A percentile compares a stretch with the other conserved stretches of the same genome.
Conservation (phyloP, 2,329 filamentous ascomycete species). For the Neoscytalidium dimidiatum region DNA sequence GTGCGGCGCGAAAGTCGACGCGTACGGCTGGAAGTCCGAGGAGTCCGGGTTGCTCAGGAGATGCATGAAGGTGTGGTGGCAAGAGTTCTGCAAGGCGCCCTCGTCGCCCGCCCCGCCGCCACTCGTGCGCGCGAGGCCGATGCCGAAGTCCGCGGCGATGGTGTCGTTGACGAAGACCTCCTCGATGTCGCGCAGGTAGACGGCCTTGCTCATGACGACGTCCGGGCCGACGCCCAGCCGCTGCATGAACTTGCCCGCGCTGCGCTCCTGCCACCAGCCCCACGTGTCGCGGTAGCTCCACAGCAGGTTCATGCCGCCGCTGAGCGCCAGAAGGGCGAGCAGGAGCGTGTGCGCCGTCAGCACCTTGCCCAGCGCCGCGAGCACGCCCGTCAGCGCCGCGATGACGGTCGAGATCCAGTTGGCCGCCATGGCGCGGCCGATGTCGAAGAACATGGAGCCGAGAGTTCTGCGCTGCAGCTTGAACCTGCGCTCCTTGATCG, state of each 20-base stretch:
- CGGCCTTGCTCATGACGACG: slow-evolving; percentile 76
- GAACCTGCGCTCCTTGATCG: slow-evolving; percentile 40
- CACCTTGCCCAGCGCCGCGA: slow-evolving; percentile 68
- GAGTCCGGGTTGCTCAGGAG: slow-evolving; percentile 27
- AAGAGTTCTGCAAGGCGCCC: slow-evolving; percentile 19
- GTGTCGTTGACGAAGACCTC: slow-evolving; percentile 56
- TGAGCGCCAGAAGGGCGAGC: slow-evolving; percentile 67
- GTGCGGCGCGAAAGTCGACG: slow-evolving; percentile 18
- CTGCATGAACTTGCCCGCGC: slow-evolving; percentile 77
- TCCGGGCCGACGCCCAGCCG: slow-evolving; percentile 79
- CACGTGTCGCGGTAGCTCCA: slow-evolving; percentile 73
- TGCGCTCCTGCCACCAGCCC: slow-evolving; percentile 83
- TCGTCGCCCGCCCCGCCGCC: slow-evolving; percentile 34
- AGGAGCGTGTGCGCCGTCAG: slow-evolving; percentile 74
- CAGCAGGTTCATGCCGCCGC: slow-evolving; percentile 71
- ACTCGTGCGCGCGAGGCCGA: not conserved
- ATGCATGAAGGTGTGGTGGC: slow-evolving; percentile 40
- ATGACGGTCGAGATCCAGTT: slow-evolving; percentile 70
- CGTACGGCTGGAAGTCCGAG: slow-evolving; percentile 1
- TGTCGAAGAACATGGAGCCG: slow-evolving; percentile 34
- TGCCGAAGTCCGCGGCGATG: slow-evolving; percentile 12
- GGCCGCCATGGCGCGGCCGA: slow-evolving; percentile 6
- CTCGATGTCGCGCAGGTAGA: slow-evolving; percentile 81
- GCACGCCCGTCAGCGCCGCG: slow-evolving; percentile 70
- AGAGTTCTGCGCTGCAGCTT: slow-evolving; percentile 57